Evolutionary conservation across 371 early-diverging fungal species (phyloP), one percentile per base, ranked within the genome.

Genomic region (Zychaea mexicana): DNA sequence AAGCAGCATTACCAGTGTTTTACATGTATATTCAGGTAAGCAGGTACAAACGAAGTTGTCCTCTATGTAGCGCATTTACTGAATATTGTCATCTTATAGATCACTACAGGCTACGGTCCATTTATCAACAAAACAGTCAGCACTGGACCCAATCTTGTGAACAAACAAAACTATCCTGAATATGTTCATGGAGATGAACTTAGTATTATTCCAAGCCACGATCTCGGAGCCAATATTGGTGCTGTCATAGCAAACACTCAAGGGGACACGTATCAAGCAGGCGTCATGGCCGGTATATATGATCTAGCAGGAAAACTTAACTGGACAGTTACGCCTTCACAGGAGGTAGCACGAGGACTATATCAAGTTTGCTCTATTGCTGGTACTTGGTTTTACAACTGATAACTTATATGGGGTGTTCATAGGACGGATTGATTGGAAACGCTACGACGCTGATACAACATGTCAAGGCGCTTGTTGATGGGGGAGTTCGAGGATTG

Each of bases 1-100:
- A 83, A 57, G 74, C 76, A n/a, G 78, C 74, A 1, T 33, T 83
- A 21, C 80, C 84, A 2, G 76, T 83, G 26, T 68, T 83, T 26
- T 71, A 74, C 13, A 39, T 65, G 60, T 59, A 65, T 60, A 64
- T 79, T 10, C 72, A 69, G 60, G 76, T 70, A 75, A 70, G 13
- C 17, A 33, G 15, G 27, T 9, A 36, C 7, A 36, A 36, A 21
- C 12, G 21, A 38, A n/a, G n/a, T n/a, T n/a, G n/a, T 2, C 32
- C 26, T 21, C 5, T 0, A 30, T 27, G 22, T 60, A 33, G 17
- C 38, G 31, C 13, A 26, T 24, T 45, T n/a, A n/a, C n/a, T n/a
- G n/a, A n/a, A n/a, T n/a, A n/a, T n/a, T n/a, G n/a, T n/a, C n/a
- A n/a, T n/a, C n/a, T n/a, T n/a, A 24, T 52, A 75, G 76, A n/a